phyloP scores from a whole-genome alignment of 2,329 filamentous ascomycete species.

The Pestalotiopsis sp. region DNA sequence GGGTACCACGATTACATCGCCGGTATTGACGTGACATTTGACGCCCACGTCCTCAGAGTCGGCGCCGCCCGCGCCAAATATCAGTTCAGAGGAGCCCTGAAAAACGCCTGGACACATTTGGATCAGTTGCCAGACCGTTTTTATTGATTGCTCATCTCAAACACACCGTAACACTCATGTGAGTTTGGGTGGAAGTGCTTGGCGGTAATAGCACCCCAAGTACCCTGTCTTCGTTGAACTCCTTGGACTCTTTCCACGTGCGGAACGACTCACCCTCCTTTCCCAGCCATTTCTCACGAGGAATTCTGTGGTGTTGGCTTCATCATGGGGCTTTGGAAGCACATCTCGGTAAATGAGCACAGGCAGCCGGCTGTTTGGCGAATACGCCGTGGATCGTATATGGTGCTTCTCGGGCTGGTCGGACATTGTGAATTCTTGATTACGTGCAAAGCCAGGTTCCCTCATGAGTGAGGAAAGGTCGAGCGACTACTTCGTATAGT shows the following conservation, averaged over 20 bases:
- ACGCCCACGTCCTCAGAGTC: background rate
- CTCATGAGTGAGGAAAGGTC: background rate
- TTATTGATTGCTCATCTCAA: background rate
- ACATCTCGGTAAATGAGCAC: constrained; percentile 2
- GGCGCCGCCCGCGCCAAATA: background rate
- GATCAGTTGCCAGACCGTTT: background rate
- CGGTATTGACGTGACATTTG: background rate
- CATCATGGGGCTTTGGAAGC: background rate
- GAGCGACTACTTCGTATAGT: too few relatives aligned
- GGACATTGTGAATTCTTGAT: background rate
- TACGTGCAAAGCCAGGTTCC: background rate
- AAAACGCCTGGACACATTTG: background rate
- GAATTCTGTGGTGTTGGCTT: background rate
- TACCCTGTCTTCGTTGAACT: background rate
- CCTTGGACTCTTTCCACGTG: background rate
- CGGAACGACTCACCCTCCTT: constrained; percentile 1
- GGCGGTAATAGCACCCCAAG: background rate
- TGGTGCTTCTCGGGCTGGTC: background rate
- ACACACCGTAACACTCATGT: constrained; percentile 8
- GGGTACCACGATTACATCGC: constrained; percentile 66
- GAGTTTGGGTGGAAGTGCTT: constrained; percentile 9
- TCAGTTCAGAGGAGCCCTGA: background rate
- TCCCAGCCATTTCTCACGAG: background rate
- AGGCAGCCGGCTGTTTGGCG: constrained; percentile 6
- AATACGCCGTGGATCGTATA: background rate